Evolutionary conservation across 2,329 filamentous ascomycete species (phyloP).

Genomic region (Metarhizium album): DNA sequence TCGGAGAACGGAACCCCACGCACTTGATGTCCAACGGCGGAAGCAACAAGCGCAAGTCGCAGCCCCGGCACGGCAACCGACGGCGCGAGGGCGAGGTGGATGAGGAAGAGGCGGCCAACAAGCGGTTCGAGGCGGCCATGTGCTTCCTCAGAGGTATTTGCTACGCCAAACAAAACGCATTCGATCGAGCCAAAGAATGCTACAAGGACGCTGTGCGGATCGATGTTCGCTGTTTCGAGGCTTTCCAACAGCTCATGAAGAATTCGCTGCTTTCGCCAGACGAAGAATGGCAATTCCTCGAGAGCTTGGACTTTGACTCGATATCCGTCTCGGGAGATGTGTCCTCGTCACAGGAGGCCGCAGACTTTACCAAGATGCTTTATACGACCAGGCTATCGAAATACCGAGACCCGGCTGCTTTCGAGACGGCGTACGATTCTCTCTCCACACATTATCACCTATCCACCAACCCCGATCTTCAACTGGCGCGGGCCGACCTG

Average conservation of each 20-base stretch:
- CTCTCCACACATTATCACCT: conserved; percentile 91
- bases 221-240: conserved; percentile 96
- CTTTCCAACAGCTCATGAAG: conserved; percentile 95
- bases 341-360: conserved; percentile 69
- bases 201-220: conserved; percentile 97
- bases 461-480: conserved; percentile 73
- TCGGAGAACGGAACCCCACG: conserved; percentile 89
- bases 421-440: conserved; percentile 78
- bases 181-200: conserved; percentile 93
- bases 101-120: conserved; percentile 59
- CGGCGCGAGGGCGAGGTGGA: conserved; percentile 27
- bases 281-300: conserved; percentile 82
- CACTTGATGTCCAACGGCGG: conserved; percentile 60
- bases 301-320: conserved; percentile 81
- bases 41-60: conserved; percentile 28
- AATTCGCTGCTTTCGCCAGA: conserved; percentile 84
- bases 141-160: conserved; percentile 90
- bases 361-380: conserved; percentile 88
- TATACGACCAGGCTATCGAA: conserved; percentile 95
- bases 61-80: conserved; percentile 22
- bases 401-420: conserved; percentile 76
- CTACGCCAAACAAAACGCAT: conserved; percentile 94
- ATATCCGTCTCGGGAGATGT: conserved; percentile 56
- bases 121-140: conserved; percentile 93
- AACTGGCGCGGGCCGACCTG: conserved; percentile 81